Conservation (phyloP, 495 filamentous ascomycete genomes). For the Neurospora terricola region DNA sequence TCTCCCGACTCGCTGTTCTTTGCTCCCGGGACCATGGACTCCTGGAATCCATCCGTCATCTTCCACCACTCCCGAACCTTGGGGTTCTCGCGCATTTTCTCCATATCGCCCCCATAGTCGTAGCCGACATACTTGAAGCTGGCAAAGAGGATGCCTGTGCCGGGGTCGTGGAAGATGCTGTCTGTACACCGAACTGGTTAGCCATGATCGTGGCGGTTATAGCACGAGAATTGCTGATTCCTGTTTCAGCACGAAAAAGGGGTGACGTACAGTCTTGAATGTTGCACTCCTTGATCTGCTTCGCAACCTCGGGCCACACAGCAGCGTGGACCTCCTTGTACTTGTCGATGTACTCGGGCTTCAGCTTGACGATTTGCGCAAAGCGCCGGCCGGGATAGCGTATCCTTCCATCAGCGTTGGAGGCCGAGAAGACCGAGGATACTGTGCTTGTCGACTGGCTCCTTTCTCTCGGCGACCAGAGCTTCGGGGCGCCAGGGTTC, state of each 20-base stretch:
- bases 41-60: constrained; percentile 67
- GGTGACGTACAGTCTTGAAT: constrained; percentile 55
- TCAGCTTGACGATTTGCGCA: constrained; percentile 62
- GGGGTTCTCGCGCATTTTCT: constrained; percentile 54
- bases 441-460: not conserved
- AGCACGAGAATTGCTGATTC: not conserved
- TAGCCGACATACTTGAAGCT: constrained; percentile 65
- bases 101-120: constrained; percentile 62
- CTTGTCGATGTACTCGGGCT: constrained; percentile 47
- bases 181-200: constrained; percentile 31
- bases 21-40: constrained; percentile 50
- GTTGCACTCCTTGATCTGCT: constrained; percentile 61
- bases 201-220: not conserved
- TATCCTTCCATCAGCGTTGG: not conserved
- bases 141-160: constrained; percentile 53
- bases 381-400: constrained; percentile 39
- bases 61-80: constrained; percentile 71
- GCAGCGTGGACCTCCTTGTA: constrained; percentile 65
- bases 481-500: not conserved
- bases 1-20: constrained; percentile 49
- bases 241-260: not conserved
- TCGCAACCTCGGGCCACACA: constrained; percentile 65
- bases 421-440: not conserved
- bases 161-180: constrained; percentile 60
- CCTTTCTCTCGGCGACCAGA: not conserved